phyloP scores from a whole-genome alignment of 2,329 filamentous ascomycete species.

The Alternaria gansuensis region DNA sequence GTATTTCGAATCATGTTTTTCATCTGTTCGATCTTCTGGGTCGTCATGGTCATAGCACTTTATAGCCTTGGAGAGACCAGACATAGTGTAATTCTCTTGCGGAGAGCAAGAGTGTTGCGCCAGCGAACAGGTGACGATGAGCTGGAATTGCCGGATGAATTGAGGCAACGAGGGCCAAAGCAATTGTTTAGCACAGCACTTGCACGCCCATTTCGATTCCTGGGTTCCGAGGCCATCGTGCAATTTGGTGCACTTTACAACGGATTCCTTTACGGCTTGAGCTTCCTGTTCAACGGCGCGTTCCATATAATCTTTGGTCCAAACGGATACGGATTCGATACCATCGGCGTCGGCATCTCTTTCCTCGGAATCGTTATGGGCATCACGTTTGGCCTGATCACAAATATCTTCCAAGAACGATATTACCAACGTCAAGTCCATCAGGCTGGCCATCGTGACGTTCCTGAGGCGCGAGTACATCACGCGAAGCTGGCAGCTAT shows the following conservation, averaged over 20 bases:
- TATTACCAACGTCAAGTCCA: constrained; percentile 53
- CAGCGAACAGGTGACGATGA: constrained; percentile 37
- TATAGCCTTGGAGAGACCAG: constrained; percentile 55
- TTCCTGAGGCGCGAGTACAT: constrained; percentile 57
- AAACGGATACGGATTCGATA: constrained; percentile 55
- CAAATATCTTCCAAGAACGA: constrained; percentile 58
- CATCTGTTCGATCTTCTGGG: constrained; percentile 57
- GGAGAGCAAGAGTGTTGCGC: constrained; percentile 44
- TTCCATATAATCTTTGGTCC: constrained; percentile 61
- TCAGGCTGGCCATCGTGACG: constrained; percentile 44
- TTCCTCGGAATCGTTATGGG: constrained; percentile 55
- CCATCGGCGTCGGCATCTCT: constrained; percentile 53
- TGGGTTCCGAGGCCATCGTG: constrained; percentile 59
- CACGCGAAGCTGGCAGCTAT: constrained; percentile 55
- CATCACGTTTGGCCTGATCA: constrained; percentile 56
- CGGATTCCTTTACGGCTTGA: constrained; percentile 60
- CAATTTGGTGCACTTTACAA: constrained; percentile 61
- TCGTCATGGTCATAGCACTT: constrained; percentile 53
- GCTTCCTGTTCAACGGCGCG: constrained; percentile 61
- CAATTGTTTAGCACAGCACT: constrained; percentile 56
- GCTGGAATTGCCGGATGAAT: constrained; percentile 50
- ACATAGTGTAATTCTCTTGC: constrained; percentile 57
- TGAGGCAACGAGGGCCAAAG: constrained; percentile 51
- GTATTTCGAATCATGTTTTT: constrained; percentile 60
- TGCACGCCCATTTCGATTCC: constrained; percentile 59